phyloP scores from a whole-genome alignment of 495 filamentous ascomycete genomes.

The Podospora tetraspora region DNA sequence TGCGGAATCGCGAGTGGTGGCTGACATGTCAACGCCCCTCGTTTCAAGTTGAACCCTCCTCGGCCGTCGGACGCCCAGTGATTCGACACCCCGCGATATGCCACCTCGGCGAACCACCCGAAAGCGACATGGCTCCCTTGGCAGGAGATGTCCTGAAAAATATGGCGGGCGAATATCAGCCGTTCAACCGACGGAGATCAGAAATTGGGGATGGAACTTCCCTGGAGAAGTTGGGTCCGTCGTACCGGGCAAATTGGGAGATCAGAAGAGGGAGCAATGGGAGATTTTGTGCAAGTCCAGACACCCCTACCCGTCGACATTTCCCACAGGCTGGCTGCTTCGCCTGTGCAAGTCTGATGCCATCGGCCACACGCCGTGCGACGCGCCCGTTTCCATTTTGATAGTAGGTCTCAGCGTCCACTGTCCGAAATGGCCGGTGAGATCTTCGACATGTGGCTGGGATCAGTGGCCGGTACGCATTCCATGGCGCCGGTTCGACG shows the following conservation, averaged over 20 bases:
- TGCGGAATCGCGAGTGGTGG: conserved; percentile 13
- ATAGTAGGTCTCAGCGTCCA: not conserved
- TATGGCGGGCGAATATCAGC: conserved; percentile 13
- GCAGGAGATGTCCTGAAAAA: conserved; percentile 11
- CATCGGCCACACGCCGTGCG: conserved; percentile 1
- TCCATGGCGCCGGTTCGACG: not conserved
- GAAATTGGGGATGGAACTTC: not conserved
- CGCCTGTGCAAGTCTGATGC: conserved; percentile 8
- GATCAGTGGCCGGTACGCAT: not conserved
- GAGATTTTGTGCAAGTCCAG: not conserved
- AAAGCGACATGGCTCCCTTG: conserved; percentile 4
- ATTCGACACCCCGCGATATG: conserved; percentile 6
- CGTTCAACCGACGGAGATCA: conserved; percentile 1
- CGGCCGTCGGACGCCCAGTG: not conserved
- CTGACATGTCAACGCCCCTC: conserved; percentile 12
- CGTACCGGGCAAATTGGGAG: not conserved
- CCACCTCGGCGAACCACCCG: not conserved
- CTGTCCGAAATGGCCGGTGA: not conserved
- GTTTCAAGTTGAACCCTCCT: conserved; percentile 20
- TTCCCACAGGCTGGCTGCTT: not conserved
- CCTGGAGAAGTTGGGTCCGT: not conserved
- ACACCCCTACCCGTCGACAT: not conserved
- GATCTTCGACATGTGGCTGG: not conserved
- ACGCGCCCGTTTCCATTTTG: conserved; percentile 3
- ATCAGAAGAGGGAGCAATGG: not conserved